Base-by-base conservation (phyloP, 192 early-diverging fungal species). In the Coemansia sp. region DNA sequence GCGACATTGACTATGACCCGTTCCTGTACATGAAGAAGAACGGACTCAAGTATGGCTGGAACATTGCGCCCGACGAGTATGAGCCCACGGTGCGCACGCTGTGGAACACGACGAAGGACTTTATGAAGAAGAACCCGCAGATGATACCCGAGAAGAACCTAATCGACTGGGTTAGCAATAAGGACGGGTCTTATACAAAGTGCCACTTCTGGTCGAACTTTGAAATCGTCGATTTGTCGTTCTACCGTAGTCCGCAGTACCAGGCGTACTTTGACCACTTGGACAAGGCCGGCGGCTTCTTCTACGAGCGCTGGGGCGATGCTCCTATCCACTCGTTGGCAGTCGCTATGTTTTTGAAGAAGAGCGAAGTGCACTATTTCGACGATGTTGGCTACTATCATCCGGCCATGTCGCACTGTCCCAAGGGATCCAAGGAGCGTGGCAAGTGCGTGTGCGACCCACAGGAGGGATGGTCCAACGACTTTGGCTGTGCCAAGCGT, bases 151-250 rank as follows among this genome's bases (percentile, higher is more conserved):
- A 63, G 59, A 29, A 70, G 24, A 80, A 77, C 66, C 38, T 73
- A 33, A 57, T 69, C n/a, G 59, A 65, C 62, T 86, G 80, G 75
- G 70, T 86, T 34, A 44, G 63, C 20, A 47, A 66, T 34, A 66
- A 76, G 52, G 62, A 63, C 42, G 79, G 79, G 49, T 43, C 44
- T 33, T 91, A 92, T 69, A 90, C 88, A 55, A 70, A 79, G 8
- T 93, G 90, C 73, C 90, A 93, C 63, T 92, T 90, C 54, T 94
- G 94, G 94, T 89, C 89, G 51, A 96, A 96, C 67, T 96, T 96
- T 87, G 95, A 96, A 75, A 95, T 96, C 64, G 93, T 84, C 31
- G 80, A 89, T 62, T 67, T 94, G 59, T 85, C 88, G 33, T 89
- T 95, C 62, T 92, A 90, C 70, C 77, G 91, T 54, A 73, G 73